Conservation (phyloP, 75 land plant genomes). For the Cupressus sempervirens region DNA sequence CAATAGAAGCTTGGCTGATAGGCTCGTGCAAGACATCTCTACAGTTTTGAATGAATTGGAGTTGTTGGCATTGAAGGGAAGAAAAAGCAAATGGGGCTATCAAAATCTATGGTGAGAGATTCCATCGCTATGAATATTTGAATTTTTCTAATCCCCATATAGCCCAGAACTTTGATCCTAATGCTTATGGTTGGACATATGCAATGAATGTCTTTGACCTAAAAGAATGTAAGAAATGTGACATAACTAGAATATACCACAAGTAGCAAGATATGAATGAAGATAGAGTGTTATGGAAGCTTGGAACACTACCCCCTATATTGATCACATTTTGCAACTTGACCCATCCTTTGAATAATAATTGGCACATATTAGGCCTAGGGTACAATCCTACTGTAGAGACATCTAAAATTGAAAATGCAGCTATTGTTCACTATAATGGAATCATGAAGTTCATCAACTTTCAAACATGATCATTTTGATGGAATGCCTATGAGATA, state of each 20-base stretch:
- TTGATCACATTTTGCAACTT: slow-evolving; percentile 75
- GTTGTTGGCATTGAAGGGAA: too few relatives aligned
- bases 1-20: too few relatives aligned
- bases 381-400: slow-evolving; percentile 79
- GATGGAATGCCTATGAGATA: too few relatives aligned
- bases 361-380: slow-evolving; percentile 87
- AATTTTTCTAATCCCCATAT: slow-evolving; percentile 92
- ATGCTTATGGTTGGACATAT: slow-evolving; percentile 98
- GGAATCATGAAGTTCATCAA: slow-evolving; percentile 94
- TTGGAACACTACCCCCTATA: slow-evolving; percentile 89
- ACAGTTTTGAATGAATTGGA: too few relatives aligned
- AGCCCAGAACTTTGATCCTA: slow-evolving; percentile 65
- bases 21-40: too few relatives aligned
- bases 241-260: slow-evolving; percentile 96
- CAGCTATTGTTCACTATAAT: slow-evolving; percentile 85
- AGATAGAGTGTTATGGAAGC: slow-evolving; percentile 79
- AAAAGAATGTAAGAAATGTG: slow-evolving; percentile 77
- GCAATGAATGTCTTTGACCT: slow-evolving; percentile 96
- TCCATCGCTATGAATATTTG: slow-evolving; percentile 88
- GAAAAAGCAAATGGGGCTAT: slow-evolving; percentile 97
- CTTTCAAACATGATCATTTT: too few relatives aligned
- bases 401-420: slow-evolving; percentile 53
- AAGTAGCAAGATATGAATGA: slow-evolving; percentile 89
- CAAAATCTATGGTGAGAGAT: slow-evolving; percentile 93
- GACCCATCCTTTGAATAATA: slow-evolving; percentile 73